Percentiles rank a stretch among this genome's conserved stretches.
Evolutionary conservation across 2,329 filamentous ascomycete species (phyloP).

Genomic region (Lecanosticta acicola): DNA sequence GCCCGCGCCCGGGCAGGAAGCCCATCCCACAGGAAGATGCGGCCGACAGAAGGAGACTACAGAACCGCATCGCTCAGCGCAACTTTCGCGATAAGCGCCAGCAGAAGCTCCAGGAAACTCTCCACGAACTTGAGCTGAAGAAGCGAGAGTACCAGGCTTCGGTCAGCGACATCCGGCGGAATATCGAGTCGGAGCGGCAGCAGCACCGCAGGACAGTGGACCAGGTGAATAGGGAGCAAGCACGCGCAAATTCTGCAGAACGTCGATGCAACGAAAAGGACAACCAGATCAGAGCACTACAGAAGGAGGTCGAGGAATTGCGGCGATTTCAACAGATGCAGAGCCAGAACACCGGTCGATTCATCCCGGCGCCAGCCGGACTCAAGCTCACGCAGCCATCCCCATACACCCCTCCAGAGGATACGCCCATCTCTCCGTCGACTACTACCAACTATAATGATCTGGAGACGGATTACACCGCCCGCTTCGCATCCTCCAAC

Average conservation of each 20-base stretch:
- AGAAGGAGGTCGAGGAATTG: too few relatives aligned
- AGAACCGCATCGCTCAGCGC: constrained; percentile 87
- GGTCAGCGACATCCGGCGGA: constrained; percentile 8
- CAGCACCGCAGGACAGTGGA: too few relatives aligned
- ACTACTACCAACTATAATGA: background rate
- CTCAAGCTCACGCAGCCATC: background rate
- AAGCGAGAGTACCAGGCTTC: constrained; percentile 11
- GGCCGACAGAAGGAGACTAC: constrained; percentile 85
- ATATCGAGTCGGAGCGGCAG: too few relatives aligned
- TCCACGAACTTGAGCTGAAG: constrained; percentile 10
- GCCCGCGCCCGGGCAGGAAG: constrained; percentile 72
- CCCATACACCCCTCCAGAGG: background rate
- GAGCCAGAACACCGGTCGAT: background rate
- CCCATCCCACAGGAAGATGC: constrained; percentile 73
- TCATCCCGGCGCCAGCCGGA: background rate
- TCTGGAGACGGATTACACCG: background rate
- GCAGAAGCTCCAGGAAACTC: constrained; percentile 43
- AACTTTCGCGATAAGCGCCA: constrained; percentile 84
- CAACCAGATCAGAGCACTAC: too few relatives aligned
- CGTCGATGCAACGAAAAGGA: too few relatives aligned
- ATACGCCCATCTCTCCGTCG: background rate
- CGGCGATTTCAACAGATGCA: background rate
- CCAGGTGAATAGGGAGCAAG: too few relatives aligned
- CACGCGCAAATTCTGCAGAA: too few relatives aligned
- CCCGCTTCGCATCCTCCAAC: background rate